Conservation (phyloP, 164 flowering plant genomes). For the Saururus chinensis region DNA sequence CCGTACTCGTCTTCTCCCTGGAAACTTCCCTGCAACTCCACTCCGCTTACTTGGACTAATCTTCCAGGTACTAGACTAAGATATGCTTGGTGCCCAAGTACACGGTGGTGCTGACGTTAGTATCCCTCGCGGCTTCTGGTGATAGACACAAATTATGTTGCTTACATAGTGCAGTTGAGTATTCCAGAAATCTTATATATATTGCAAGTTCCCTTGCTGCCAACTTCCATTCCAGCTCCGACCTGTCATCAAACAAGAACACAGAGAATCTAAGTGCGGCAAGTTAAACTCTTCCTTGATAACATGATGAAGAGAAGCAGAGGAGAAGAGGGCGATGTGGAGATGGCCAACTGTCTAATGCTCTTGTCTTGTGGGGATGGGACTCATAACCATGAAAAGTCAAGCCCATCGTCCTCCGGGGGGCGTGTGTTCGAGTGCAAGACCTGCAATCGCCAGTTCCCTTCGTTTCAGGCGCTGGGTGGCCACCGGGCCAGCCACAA, state of each 20-base stretch:
- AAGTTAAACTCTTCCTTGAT: too few species aligned
- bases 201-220: too few species aligned
- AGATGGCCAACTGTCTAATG: constrained; percentile 52
- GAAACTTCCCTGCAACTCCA: background rate
- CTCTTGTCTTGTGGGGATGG: constrained; percentile 28
- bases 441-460: constrained; percentile 65
- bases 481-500: constrained; percentile 92
- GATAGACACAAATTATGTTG: too few species aligned
- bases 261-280: too few species aligned
- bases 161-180: too few species aligned
- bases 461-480: constrained; percentile 84
- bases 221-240: too few species aligned
- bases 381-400: background rate
- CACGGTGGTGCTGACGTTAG: too few species aligned
- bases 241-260: too few species aligned
- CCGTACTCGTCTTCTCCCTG: background rate
- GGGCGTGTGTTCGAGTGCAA: constrained; percentile 70
- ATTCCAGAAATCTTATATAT: too few species aligned
- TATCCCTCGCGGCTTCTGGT: too few species aligned
- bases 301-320: constrained; percentile 20
- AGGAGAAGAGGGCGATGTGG: constrained; percentile 14
- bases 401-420: background rate
- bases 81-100: background rate
- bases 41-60: background rate
- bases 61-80: background rate